A percentile compares a stretch with the other conserved stretches of the same genome.
Conservation (phyloP, 176 grass and related monocot genomes). For the Avena atlantica region DNA sequence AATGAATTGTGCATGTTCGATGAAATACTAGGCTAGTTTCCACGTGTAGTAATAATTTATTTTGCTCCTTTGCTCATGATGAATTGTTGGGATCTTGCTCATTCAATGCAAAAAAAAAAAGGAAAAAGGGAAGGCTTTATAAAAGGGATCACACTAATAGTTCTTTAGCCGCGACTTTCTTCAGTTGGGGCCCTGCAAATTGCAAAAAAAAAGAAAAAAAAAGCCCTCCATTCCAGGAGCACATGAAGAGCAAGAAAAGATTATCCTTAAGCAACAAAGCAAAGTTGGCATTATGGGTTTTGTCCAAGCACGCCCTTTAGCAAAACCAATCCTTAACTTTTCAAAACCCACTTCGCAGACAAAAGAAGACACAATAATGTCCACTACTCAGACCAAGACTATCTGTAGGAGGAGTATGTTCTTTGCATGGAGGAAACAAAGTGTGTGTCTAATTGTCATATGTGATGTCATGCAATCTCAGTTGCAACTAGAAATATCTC, state of each 20-base stretch:
- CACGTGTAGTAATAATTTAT: neutral
- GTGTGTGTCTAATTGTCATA: too few relatives aligned
- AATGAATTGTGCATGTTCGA: neutral
- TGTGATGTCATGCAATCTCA: too few relatives aligned
- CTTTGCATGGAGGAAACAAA: neutral
- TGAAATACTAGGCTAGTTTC: neutral
- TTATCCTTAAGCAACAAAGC: neutral
- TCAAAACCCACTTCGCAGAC: neutral
- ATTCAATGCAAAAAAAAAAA: too few relatives aligned
- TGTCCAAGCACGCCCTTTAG: neutral
- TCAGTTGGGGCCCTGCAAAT: neutral
- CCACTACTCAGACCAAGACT: neutral
- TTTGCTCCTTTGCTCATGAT: neutral
- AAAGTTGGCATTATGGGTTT: neutral
- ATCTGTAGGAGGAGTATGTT: neutral
- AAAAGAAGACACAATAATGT: neutral
- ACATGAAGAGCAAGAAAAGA: neutral
- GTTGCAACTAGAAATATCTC: too few relatives aligned
- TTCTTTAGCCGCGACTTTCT: neutral
- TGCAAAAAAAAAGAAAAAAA: conserved; percentile 41
- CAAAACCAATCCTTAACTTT: neutral
- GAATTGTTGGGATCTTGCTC: too few relatives aligned
- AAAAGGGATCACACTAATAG: neutral
- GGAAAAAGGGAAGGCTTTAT: neutral
- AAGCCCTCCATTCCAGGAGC: neutral